phyloP scores from a whole-genome alignment of 352 stramenopile genomes.

The Halophytophthora polymorphica region DNA sequence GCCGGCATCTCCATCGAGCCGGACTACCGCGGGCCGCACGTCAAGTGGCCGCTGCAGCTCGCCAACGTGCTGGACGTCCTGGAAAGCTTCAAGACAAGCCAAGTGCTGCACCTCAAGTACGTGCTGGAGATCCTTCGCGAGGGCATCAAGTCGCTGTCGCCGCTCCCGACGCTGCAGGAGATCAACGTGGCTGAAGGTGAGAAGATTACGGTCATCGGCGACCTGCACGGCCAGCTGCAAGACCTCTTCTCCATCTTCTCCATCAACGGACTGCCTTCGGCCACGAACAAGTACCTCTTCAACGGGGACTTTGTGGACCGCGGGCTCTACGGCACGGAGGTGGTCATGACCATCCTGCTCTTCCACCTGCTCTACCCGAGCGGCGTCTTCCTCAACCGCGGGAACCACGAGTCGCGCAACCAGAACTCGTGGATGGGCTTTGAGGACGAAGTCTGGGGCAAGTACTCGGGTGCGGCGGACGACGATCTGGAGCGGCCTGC shows the following conservation, averaged over 20 bases:
- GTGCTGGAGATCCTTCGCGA: conserved; percentile 83
- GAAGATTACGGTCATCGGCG: conserved; percentile 91
- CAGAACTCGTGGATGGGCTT: conserved; percentile 95
- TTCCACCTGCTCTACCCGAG: conserved; percentile 85
- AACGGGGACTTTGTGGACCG: conserved; percentile 97
- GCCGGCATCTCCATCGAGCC: conserved; percentile 44
- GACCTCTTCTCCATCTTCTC: conserved; percentile 95
- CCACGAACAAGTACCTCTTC: conserved; percentile 94
- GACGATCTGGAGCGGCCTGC: conserved; percentile 46
- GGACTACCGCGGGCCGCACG: conserved; percentile 72
- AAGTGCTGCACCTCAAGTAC: conserved; percentile 90
- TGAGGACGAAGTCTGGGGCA: conserved; percentile 85
- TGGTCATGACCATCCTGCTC: conserved; percentile 69
- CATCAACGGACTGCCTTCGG: conserved; percentile 87
- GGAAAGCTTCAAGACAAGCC: conserved; percentile 89
- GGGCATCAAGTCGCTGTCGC: conserved; percentile 52
- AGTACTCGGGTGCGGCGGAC: conserved; percentile 68
- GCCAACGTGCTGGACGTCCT: conserved; percentile 86
- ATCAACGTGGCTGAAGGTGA: conserved; percentile 80
- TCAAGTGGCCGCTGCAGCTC: conserved; percentile 84
- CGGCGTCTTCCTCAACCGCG: conserved; percentile 90
- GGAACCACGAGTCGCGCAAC: conserved; percentile 95
- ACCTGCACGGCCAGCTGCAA: conserved; percentile 93
- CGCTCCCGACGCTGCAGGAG: conserved; percentile 83
- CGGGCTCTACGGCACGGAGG: conserved; percentile 86